Conservation (phyloP, 225 moss, liverwort and hornwort species). For the Takakia lepidozioides region DNA sequence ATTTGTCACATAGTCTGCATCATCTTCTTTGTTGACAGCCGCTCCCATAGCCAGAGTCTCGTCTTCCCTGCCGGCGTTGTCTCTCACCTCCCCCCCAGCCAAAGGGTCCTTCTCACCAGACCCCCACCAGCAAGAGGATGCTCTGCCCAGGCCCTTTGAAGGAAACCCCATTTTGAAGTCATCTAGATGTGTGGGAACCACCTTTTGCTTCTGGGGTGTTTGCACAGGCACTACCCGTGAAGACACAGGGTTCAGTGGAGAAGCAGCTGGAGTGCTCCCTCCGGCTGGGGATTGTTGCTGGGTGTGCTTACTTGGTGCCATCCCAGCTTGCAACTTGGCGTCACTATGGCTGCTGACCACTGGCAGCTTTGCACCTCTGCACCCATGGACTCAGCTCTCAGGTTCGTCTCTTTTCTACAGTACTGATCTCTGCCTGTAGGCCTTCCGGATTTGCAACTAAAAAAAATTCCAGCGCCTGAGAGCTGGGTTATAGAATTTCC, state of each 20-base stretch:
- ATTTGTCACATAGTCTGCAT: too few relatives aligned
- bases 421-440: conserved; percentile 13
- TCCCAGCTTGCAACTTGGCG: too few relatives aligned
- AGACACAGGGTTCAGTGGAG: conserved; percentile 5
- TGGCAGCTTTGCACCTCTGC: too few relatives aligned
- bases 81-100: not conserved
- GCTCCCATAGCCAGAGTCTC: too few relatives aligned
- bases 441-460: conserved; percentile 5
- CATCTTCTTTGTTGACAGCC: too few relatives aligned
- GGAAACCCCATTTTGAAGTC: conserved; percentile 42
- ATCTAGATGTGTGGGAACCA: conserved; percentile 13
- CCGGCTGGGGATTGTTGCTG: too few relatives aligned
- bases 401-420: conserved; percentile 7
- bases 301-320: too few relatives aligned
- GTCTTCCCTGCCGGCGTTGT: too few relatives aligned
- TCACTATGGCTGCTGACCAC: too few relatives aligned
- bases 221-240: not conserved
- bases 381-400: conserved; percentile 9
- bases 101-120: conserved; percentile 17
- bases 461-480: too few relatives aligned
- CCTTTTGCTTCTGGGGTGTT: conserved; percentile 19
- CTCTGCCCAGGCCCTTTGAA: conserved; percentile 23
- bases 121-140: conserved; percentile 42
- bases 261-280: too few relatives aligned
- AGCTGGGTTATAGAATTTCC: too few relatives aligned